Percentiles rank a stretch among this genome's conserved stretches.
phyloP scores from a whole-genome alignment of 1,139 yeast genomes.

The Blastobotrys buckinghamii region DNA sequence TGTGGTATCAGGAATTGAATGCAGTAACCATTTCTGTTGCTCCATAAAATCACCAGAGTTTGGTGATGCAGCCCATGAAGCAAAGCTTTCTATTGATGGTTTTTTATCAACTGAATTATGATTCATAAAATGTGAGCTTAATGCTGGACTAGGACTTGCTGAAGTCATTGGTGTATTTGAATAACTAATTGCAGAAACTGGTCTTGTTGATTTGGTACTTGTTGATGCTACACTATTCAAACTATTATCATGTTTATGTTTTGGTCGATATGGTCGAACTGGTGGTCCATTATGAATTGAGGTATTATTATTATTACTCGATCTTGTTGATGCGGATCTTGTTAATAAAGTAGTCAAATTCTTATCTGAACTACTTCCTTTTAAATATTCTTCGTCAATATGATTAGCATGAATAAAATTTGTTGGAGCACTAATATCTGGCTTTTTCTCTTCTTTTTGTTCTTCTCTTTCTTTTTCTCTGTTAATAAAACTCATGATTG shows the following conservation, averaged over 20 bases:
- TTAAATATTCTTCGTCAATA: constrained; percentile 20
- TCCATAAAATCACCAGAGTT: constrained; percentile 21
- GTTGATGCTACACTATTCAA: constrained; percentile 7
- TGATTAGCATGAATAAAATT: constrained; percentile 27
- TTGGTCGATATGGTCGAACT: constrained; percentile 1
- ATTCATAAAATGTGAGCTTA: too few relatives aligned
- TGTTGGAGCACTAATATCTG: constrained; percentile 23
- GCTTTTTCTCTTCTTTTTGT: neutral
- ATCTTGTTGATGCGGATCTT: constrained; percentile 10
- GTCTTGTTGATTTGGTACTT: constrained; percentile 9
- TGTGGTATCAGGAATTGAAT: constrained; percentile 8
- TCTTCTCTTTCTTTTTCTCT: neutral
- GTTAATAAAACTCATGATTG: constrained; percentile 8
- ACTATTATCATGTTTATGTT: constrained; percentile 11
- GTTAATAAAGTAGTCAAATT: neutral
- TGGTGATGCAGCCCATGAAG: constrained; percentile 21
- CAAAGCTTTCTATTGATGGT: constrained; percentile 16
- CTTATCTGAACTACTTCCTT: constrained; percentile 11
- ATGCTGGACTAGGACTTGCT: neutral
- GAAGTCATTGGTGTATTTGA: neutral
- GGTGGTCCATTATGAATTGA: constrained; percentile 2
- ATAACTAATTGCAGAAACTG: constrained; percentile 8
- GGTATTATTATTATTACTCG: neutral
- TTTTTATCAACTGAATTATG: constrained; percentile 4
- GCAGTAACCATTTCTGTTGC: constrained; percentile 23